Base-by-base conservation (phyloP, 179 eudicot species). In the Silene noctiflora region DNA sequence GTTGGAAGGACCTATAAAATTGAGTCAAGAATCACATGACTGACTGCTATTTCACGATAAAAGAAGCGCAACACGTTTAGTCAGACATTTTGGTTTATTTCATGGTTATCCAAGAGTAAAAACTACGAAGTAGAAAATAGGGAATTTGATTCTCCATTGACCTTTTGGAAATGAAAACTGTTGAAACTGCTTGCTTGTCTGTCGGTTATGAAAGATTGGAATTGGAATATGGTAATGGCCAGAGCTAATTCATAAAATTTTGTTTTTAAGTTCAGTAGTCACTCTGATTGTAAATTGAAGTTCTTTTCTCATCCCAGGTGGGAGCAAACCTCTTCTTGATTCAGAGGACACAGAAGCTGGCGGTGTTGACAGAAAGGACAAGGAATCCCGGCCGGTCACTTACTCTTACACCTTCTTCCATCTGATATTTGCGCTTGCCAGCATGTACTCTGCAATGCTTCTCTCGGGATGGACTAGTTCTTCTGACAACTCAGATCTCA, bases 371-470 rank as follows among this genome's bases (percentile, higher is more conserved):
- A 82, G 82, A 72, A 82, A 83, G 12, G 88, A 82, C 8, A 24
- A 62, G 31, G 96, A 88, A 76, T 75, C 92, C 4, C 86, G 91
- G 16, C 97, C 97, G 8, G 99, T 91, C 4, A 87, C 87, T 66
- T 95, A 95, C 86, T 95, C 99, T 0, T 95, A 95, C 82, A 85
- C 89, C 35, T 95, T 95, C 82, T 95, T 93, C 82, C 99, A 92
- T 76, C 80, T 93, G 67, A 95, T 95, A 88, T 95, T 95, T 75
- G 96, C 97, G 16, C 86, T 95, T 69, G 99, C 99, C 21, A 93
- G 96, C 89, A 95, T 95, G 99, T 95, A 95, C 80, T 91, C 99
- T 0, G 97, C 90, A 71, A 95, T 95, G 99, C 99, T 95, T 78
- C 91, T 95, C 60, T 86, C 99, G 0, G 99, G 99, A 9, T 95